A percentile compares a stretch with the other conserved stretches of the same genome.
phyloP scores from a whole-genome alignment of 2,329 filamentous ascomycete genomes.

The Aureobasidium melanogenum region DNA sequence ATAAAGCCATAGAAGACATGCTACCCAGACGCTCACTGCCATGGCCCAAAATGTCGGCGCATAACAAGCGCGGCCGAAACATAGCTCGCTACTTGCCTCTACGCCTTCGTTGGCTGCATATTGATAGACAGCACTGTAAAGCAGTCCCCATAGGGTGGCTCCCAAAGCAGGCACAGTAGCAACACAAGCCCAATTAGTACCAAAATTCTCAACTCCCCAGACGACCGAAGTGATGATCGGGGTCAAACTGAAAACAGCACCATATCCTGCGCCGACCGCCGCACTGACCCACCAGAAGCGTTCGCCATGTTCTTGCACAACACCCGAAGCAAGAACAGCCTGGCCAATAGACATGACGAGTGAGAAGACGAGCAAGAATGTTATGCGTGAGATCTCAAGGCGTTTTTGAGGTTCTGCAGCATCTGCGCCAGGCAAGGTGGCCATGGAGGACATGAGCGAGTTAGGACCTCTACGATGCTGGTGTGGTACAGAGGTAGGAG shows the following conservation, averaged over 20 bases:
- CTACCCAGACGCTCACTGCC: constrained; percentile 68
- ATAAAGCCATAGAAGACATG: constrained; percentile 61
- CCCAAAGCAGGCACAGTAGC: constrained; percentile 84
- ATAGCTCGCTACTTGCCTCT: constrained; percentile 49
- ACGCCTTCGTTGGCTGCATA: constrained; percentile 45
- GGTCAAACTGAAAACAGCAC: constrained; percentile 78
- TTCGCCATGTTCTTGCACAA: constrained; percentile 62
- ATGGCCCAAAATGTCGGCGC: constrained; percentile 78
- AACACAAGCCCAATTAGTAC: constrained; percentile 94
- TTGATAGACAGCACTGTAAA: constrained; percentile 81
- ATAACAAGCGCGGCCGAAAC: constrained; percentile 77
- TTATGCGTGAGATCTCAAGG: constrained; percentile 65
- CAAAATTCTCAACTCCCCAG: constrained; percentile 98
- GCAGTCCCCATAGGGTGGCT: constrained; percentile 77
- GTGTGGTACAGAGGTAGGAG: constrained; percentile 45
- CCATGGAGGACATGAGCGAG: constrained; percentile 33
- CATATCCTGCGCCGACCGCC: constrained; percentile 83
- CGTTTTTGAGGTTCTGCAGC: constrained; percentile 18
- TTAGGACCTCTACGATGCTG: constrained; percentile 44
- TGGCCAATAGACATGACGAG: constrained; percentile 65
- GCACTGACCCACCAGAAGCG: constrained; percentile 82
- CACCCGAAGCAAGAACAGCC: constrained; percentile 65
- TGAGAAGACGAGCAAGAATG: constrained; percentile 69
- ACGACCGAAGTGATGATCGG: constrained; percentile 94
- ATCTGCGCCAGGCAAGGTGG: constrained; percentile 22